Percentiles rank a stretch among this genome's conserved stretches.
These are phyloP conservation scores for Leucosporidium scottii DNA, from an alignment of 768 basidiomycete species.

Conservation along the genomic window DNA sequence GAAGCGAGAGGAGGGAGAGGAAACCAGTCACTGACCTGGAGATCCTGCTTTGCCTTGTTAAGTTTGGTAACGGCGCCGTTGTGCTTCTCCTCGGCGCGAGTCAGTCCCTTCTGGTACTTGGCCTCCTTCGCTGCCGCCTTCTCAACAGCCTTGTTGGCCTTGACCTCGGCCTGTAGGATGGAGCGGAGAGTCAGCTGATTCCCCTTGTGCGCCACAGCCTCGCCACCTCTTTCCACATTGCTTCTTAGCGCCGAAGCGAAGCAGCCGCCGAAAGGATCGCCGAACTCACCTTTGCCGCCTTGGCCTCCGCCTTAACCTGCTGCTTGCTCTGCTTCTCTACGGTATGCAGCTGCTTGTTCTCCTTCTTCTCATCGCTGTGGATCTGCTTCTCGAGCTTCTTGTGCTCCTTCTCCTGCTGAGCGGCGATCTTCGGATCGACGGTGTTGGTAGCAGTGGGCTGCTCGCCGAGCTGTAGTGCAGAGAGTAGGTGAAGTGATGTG, in stretches of 20 bases:
- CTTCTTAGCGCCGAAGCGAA: background rate
- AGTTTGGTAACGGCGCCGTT: conserved; percentile 16
- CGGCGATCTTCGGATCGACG: conserved; percentile 1
- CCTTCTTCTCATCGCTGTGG: conserved; percentile 21
- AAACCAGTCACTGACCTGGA: background rate
- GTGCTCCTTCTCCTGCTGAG: conserved; percentile 26
- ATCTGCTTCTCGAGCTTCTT: conserved; percentile 29
- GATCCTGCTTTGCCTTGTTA: conserved; percentile 20
- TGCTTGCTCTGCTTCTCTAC: conserved; percentile 7
- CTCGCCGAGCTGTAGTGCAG: background rate
- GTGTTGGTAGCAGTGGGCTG: background rate
- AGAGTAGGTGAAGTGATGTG: background rate
- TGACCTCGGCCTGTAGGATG: conserved; percentile 9
- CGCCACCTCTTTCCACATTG: no score
- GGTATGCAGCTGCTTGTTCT: conserved; percentile 13
- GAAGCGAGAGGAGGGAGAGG: background rate
- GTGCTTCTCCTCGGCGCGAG: conserved; percentile 12
- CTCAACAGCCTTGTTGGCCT: conserved; percentile 19
- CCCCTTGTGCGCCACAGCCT: no score
- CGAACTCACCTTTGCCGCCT: conserved; percentile 15
- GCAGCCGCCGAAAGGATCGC: background rate
- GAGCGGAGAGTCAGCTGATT: no score
- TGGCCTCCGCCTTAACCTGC: conserved; percentile 22
- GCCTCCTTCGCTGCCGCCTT: conserved; percentile 10
- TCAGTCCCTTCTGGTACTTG: conserved; percentile 18